Percentiles rank a stretch among this genome's conserved stretches.
Evolutionary conservation across 2,329 filamentous ascomycete species (phyloP).

Genomic region (Ceratocystis lukuohia): DNA sequence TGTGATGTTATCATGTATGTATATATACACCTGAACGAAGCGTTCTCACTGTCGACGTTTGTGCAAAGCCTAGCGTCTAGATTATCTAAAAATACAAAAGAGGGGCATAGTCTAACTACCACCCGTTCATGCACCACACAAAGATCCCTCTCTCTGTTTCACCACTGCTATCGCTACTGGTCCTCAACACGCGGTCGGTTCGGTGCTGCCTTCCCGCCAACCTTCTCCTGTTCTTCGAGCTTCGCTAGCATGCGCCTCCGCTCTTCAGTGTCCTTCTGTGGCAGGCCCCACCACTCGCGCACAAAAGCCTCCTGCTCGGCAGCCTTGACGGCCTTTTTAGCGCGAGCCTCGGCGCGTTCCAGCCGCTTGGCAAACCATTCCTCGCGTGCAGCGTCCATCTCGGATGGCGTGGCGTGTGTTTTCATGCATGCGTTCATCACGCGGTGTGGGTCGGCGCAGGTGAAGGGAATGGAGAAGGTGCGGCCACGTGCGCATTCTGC

Average conservation of each 20-base stretch:
- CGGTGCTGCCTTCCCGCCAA: conserved; percentile 39
- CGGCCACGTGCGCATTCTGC: conserved; percentile 77
- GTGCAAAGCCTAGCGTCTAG: not conserved
- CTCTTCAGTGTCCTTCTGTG: conserved; percentile 40
- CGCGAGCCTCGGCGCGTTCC: conserved; percentile 53
- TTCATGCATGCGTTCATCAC: conserved; percentile 94
- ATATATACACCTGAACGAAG: not conserved
- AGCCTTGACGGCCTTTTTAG: conserved; percentile 45
- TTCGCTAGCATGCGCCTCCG: conserved; percentile 40
- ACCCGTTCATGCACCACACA: not conserved
- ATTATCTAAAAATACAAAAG: conserved; percentile 15
- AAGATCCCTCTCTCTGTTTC: not conserved
- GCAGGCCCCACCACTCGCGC: conserved; percentile 54
- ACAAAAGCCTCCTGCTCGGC: conserved; percentile 52
- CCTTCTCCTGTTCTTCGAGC: conserved; percentile 36
- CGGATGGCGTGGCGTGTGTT: conserved; percentile 64
- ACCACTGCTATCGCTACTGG: not conserved
- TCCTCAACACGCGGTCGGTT: conserved; percentile 23
- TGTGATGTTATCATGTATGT: not conserved
- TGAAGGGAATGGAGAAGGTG: conserved; percentile 77
- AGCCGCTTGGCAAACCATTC: conserved; percentile 80
- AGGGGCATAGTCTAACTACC: not conserved
- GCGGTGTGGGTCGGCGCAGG: conserved; percentile 64
- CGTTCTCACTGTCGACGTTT: not conserved
- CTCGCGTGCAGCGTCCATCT: conserved; percentile 76